phyloP scores from a whole-genome alignment of 2,329 filamentous ascomycete species.

The Scedosporium aurantiacum region DNA sequence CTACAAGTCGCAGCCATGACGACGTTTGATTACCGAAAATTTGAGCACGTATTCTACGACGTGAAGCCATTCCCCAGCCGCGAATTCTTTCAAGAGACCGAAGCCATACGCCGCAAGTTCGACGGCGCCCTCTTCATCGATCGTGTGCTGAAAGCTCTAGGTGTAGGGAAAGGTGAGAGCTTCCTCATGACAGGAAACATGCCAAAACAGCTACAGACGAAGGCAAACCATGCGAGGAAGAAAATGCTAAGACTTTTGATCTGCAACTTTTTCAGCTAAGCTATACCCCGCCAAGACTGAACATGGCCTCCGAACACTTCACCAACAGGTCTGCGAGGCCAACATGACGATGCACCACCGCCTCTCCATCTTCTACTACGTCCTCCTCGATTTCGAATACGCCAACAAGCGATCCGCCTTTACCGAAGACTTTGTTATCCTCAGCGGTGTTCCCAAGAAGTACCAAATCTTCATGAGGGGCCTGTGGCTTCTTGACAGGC shows the following conservation, averaged over 20 bases:
- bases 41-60: conserved; percentile 55
- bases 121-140: conserved; percentile 70
- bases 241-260: background rate
- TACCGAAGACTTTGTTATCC: conserved; percentile 46
- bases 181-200: too few species aligned
- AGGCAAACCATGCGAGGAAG: too few species aligned
- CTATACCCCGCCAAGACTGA: conserved; percentile 66
- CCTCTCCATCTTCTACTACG: conserved; percentile 72
- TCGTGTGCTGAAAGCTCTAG: conserved; percentile 58
- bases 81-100: conserved; percentile 49
- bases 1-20: conserved; percentile 6
- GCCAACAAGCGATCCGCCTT: conserved; percentile 37
- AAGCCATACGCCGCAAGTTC: conserved; percentile 54
- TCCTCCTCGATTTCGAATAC: conserved; percentile 63
- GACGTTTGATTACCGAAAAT: conserved; percentile 57
- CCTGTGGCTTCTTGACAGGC: conserved; percentile 67
- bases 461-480: conserved; percentile 76
- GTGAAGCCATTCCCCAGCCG: conserved; percentile 48
- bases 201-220: too few species aligned
- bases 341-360: conserved; percentile 63
- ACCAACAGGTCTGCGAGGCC: conserved; percentile 56
- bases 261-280: conserved; percentile 33
- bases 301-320: conserved; percentile 54
- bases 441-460: conserved; percentile 58
- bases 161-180: conserved; percentile 52